Percentiles rank a stretch among this genome's conserved stretches.
These are phyloP conservation scores for Cephalotrichum gorgonifer DNA, from an alignment of 2,329 filamentous ascomycete species.

Conservation along the genomic window DNA sequence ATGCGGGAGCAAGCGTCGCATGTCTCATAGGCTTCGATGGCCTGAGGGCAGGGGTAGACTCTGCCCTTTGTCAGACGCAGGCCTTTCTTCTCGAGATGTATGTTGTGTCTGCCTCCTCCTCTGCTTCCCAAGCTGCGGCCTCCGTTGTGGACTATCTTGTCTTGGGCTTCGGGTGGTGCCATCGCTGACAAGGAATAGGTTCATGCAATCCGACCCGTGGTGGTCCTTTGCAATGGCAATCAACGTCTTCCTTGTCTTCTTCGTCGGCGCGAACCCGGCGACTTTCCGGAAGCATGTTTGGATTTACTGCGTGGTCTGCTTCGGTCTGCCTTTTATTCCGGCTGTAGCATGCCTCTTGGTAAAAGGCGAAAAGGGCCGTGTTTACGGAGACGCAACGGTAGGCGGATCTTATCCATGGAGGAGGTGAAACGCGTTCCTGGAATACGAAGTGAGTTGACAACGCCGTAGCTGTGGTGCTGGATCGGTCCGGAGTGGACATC, in stretches of 20 bases:
- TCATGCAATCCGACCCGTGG: slow-evolving; percentile 66
- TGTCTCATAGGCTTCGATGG: slow-evolving; percentile 63
- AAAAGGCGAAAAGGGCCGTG: slow-evolving; percentile 21
- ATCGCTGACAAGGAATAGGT: slow-evolving; percentile 34
- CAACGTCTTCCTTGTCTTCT: slow-evolving; percentile 66
- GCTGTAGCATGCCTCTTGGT: slow-evolving; percentile 56
- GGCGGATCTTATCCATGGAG: slow-evolving; percentile 11
- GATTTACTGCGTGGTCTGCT: slow-evolving; percentile 60
- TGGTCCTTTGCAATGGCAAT: slow-evolving; percentile 76
- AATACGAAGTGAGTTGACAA: background rate
- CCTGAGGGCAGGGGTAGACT: slow-evolving; percentile 39
- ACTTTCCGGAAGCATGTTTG: slow-evolving; percentile 64
- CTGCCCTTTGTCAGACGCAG: slow-evolving; percentile 50
- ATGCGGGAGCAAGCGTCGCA: slow-evolving; percentile 49
- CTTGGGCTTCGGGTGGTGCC: slow-evolving; percentile 30
- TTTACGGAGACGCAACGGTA: slow-evolving; percentile 50
- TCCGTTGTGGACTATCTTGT: background rate
- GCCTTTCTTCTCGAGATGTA: slow-evolving; percentile 58
- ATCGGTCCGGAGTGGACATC: slow-evolving; percentile 42
- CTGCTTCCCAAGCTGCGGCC: slow-evolving; percentile 7
- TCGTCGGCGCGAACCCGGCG: slow-evolving; percentile 48
- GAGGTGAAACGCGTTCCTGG: background rate
- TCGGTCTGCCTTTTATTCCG: slow-evolving; percentile 60
- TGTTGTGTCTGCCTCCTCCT: slow-evolving; percentile 18
- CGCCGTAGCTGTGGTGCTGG: slow-evolving; percentile 51